Evolutionary conservation across 2,329 filamentous ascomycete species (phyloP), one percentile per base, ranked within the genome.

Genomic region (Orbilia oligospora): DNA sequence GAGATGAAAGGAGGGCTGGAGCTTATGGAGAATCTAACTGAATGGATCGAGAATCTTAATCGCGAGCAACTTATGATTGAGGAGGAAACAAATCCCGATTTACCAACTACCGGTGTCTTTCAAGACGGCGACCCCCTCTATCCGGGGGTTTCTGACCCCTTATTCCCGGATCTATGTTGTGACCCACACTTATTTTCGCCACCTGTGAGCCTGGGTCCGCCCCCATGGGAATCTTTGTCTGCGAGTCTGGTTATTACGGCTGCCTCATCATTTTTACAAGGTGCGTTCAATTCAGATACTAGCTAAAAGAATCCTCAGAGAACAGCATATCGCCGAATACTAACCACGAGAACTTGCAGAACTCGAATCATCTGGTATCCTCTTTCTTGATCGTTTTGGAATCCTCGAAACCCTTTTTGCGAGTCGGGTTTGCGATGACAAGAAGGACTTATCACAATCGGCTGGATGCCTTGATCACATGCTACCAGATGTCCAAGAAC

Each of bases 1-100:
- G 63, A 67, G 33, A 67, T 67, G 2, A 18, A 41, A 22, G 63
- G 16, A 22, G 63, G 63, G 9, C 38, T 67, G 46, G n/a, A n/a
- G n/a, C n/a, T n/a, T n/a, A n/a, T n/a, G n/a, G 48, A 53, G 22
- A 36, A 38, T 3, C n/a, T 41, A 9, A 22, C 44, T 18, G 63
- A 67, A 12, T 64, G 36, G 56, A 1, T 63, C 3, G 38, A 63
- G 1, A 41, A 16, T 14, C 3, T 14, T 14, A 41, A 41, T 3
- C 38, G 12, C 18, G 24, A 38, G n/a, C 12, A 14, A 9, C 9
- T 2, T 41, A n/a, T n/a, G 1, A 12, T n/a, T 6, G 3, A 16
- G 10, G 27, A 38, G 14, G 33, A 46, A 24, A 5, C 12, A 2
- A 2, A 20, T 8, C 18, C 33, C 10, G 9, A 27, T 41, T 24